Evolutionary conservation across 495 filamentous ascomycete species (phyloP), one percentile per base, ranked within the genome.

Genomic region (Astrocystis sublimbata): DNA sequence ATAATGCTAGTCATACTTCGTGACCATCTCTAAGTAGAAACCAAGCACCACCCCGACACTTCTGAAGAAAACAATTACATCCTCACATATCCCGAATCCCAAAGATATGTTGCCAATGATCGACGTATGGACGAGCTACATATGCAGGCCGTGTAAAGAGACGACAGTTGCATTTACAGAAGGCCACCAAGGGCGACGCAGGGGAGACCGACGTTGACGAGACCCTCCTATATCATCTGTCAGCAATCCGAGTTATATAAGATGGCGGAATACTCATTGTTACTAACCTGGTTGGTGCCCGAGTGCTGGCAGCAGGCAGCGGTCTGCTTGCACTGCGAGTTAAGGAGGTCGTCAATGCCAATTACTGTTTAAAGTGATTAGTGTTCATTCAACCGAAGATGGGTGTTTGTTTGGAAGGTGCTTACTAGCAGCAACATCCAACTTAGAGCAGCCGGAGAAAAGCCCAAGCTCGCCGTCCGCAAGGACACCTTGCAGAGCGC

Each of bases 251-350:
- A 55, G 9, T 10, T 1, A 19, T 36, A 6, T 35, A 21, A 19
- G 24, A 5, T 31, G 4, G 12, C 6, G 17, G 7, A 6, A 31
- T 41, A 1, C 7, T 31, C 0, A 9, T 2, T 50, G 28, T 21
- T 42, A 50, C 79, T 67, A 62, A 78, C 75, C 62, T 80, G 74
- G 31, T 57, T 63, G 62, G 70, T 72, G 28, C 69, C 71, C 45
- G 75, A 78, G 69, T 77, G 70, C 62, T 78, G 76, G 70, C 79
- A 83, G 73, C 81, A 82, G 61, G 79, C 81, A 65, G 79, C 76
- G 66, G 78, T 80, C 78, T 81, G 78, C 73, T 82, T 81, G 76
- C 81, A 83, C 68, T 78, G 66, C 73, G 71, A 74, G 67, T 82
- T 74, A 62, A 82, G 74, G 41, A 80, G 33, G 58, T 83, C 78